A percentile compares a stretch with the other conserved stretches of the same genome.
These are phyloP conservation scores for Leccinum boreale DNA, from an alignment of 768 basidiomycete genomes.

Conservation along the genomic window DNA sequence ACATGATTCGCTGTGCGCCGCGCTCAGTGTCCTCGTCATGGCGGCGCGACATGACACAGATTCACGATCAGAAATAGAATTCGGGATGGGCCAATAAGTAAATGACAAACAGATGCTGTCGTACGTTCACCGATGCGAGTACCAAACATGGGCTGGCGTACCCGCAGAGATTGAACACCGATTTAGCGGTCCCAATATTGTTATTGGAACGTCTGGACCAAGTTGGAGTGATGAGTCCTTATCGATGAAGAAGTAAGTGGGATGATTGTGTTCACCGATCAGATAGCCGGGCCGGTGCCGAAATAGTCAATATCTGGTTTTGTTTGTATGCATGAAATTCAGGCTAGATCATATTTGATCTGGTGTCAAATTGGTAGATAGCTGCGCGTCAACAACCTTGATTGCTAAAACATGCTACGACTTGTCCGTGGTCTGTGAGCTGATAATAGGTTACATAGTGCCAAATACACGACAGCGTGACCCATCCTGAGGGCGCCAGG, in stretches of 20 bases:
- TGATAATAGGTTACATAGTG: slow-evolving; percentile 24
- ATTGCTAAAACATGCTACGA: slow-evolving; percentile 8
- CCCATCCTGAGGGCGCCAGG: slow-evolving; percentile 5
- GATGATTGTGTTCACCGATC: background rate
- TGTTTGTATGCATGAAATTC: background rate
- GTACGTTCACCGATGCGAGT: background rate
- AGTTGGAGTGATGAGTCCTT: background rate
- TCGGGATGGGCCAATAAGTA: too few species aligned
- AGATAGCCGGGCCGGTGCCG: background rate
- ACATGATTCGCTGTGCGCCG: background rate
- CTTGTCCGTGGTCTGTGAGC: slow-evolving; percentile 9
- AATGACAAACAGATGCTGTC: background rate
- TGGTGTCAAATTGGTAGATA: background rate
- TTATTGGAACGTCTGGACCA: background rate
- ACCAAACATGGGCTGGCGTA: background rate
- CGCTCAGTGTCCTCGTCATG: background rate
- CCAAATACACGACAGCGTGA: slow-evolving; percentile 22
- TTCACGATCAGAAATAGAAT: too few species aligned
- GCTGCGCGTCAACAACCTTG: background rate
- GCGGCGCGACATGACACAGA: too few species aligned
- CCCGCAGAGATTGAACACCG: background rate
- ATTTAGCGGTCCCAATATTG: background rate
- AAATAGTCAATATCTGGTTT: background rate
- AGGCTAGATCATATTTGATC: background rate
- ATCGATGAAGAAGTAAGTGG: background rate